Percentiles rank a stretch among this genome's conserved stretches.
Conservation (phyloP, 805 yeast genomes). For the Lipomyces chichibuensis region DNA sequence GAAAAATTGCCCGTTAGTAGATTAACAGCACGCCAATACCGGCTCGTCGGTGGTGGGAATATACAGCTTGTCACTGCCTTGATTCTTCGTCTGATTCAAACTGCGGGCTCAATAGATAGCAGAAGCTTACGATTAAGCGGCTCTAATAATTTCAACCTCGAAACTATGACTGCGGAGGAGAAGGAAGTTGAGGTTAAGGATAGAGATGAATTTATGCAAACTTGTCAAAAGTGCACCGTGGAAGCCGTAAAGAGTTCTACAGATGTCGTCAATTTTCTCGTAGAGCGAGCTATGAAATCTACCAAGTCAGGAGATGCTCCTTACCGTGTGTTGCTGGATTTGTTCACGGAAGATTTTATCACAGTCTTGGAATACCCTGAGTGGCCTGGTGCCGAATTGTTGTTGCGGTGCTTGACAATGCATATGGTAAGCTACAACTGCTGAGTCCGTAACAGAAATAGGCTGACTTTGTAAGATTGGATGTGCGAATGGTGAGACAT, state of each 20-base stretch:
- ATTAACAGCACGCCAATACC: slow-evolving; percentile 49
- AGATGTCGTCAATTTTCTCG: slow-evolving; percentile 35
- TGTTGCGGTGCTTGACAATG: slow-evolving; percentile 44
- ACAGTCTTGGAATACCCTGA: slow-evolving; percentile 56
- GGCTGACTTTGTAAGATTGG: slow-evolving; percentile 15
- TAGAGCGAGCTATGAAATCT: slow-evolving; percentile 36
- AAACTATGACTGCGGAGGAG: slow-evolving; percentile 19
- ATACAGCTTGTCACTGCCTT: slow-evolving; percentile 56
- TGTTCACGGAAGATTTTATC: slow-evolving; percentile 60
- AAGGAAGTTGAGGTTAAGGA: slow-evolving; percentile 14
- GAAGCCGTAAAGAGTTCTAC: slow-evolving; percentile 32
- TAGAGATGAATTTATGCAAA: slow-evolving; percentile 13
- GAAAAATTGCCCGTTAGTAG: slow-evolving; percentile 56
- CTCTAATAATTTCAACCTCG: background rate
- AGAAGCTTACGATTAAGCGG: background rate
- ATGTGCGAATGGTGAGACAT: slow-evolving; percentile 44
- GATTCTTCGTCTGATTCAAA: slow-evolving; percentile 51
- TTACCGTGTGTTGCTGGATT: slow-evolving; percentile 49
- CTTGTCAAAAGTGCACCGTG: slow-evolving; percentile 22
- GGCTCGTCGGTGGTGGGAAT: slow-evolving; percentile 50
- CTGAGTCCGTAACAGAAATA: background rate
- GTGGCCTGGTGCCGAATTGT: slow-evolving; percentile 61
- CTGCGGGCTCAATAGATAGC: slow-evolving; percentile 41
- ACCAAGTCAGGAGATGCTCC: slow-evolving; percentile 36
- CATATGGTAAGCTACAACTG: slow-evolving; percentile 15